phyloP scores from a whole-genome alignment of 176 grass and related monocot species.

The Canna indica region DNA sequence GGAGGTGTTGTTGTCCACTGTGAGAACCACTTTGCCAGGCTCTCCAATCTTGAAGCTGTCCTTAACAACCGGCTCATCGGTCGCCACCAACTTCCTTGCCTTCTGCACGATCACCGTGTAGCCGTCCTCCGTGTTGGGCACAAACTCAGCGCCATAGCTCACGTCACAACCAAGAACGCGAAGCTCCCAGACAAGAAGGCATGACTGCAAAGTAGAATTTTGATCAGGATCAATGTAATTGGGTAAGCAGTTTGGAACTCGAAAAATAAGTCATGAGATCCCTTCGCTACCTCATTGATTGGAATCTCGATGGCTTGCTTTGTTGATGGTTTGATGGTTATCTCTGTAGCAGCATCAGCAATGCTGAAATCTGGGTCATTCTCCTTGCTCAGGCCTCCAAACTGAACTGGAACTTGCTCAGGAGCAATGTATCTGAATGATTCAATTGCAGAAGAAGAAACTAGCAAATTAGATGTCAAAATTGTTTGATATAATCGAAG shows the following conservation, averaged over 20 bases:
- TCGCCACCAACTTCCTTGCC: neutral
- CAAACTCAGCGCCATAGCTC: conserved; percentile 13
- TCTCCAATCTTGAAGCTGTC: conserved; percentile 10
- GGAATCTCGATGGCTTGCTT: conserved; percentile 11
- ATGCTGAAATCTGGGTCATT: conserved; percentile 14
- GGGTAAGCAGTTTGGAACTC: neutral
- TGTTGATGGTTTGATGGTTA: conserved; percentile 6
- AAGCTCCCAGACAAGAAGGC: conserved; percentile 14
- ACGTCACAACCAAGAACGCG: conserved; percentile 16
- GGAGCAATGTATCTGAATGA: conserved; percentile 13
- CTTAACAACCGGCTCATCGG: conserved; percentile 12
- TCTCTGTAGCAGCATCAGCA: conserved; percentile 10
- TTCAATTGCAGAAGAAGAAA: neutral
- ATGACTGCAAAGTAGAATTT: neutral
- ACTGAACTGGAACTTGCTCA: conserved; percentile 19
- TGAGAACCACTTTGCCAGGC: conserved; percentile 23
- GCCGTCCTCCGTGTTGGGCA: conserved; percentile 3
- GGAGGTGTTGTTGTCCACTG: conserved; percentile 18
- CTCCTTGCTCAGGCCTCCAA: conserved; percentile 19
- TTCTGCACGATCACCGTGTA: conserved; percentile 22
- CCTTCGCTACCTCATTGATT: conserved; percentile 3
- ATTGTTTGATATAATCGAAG: neutral
- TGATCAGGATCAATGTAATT: neutral
- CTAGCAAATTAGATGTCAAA: neutral
- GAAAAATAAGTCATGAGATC: too few relatives aligned